phyloP scores from a whole-genome alignment of 805 yeast genomes.

The Ogataea wickerhamii region DNA sequence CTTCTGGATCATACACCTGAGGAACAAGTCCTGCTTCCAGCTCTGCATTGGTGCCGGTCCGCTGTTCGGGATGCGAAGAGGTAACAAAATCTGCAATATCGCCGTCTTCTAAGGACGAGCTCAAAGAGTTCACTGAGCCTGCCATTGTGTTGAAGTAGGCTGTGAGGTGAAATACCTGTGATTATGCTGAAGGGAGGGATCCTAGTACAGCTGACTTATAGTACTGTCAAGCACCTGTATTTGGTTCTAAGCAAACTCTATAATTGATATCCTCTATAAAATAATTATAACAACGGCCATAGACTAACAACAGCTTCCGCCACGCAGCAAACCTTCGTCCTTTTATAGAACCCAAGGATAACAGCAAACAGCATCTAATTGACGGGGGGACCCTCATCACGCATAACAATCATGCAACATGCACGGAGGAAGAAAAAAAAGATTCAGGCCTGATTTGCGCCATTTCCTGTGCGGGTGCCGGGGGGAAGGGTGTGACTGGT shows the following conservation, averaged over 20 bases:
- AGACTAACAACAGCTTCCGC: not conserved
- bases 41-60: slow-evolving; percentile 8
- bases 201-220: too few species aligned
- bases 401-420: slow-evolving; percentile 1
- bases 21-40: slow-evolving; percentile 26
- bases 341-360: not conserved
- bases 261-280: too few species aligned
- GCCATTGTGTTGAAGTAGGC: slow-evolving; percentile 1
- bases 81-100: slow-evolving; percentile 2
- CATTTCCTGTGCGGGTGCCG: not conserved
- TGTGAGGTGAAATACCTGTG: too few species aligned
- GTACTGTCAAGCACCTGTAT: too few species aligned
- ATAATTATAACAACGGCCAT: too few species aligned
- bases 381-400: not conserved
- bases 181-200: too few species aligned
- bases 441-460: slow-evolving; percentile 1
- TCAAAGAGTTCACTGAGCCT: slow-evolving; percentile 6
- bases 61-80: slow-evolving; percentile 2
- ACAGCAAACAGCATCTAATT: not conserved
- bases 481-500: too few species aligned
- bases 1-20: slow-evolving; percentile 43
- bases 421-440: slow-evolving; percentile 1
- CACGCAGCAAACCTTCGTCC: not conserved
- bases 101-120: slow-evolving; percentile 19
- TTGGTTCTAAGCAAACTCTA: too few species aligned